Conservation (phyloP, 352 stramenopile genomes). For the Globisporangium yorkense region DNA sequence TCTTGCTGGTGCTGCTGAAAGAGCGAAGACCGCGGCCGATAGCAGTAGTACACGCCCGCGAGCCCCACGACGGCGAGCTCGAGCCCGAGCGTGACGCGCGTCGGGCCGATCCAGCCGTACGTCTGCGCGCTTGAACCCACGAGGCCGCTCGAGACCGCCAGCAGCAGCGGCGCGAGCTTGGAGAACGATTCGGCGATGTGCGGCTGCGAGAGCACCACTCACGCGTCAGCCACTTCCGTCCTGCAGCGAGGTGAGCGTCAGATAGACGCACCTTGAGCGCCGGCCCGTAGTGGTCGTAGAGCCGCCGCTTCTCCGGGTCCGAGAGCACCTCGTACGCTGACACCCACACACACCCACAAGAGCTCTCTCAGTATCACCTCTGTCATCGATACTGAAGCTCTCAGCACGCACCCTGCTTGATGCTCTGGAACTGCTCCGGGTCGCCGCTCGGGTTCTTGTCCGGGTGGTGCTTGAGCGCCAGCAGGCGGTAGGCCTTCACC, state of each 20-base stretch:
- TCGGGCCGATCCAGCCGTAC: constrained; percentile 26
- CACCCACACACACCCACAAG: too few relatives aligned
- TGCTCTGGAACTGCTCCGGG: constrained; percentile 18
- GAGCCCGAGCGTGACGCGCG: constrained; percentile 19
- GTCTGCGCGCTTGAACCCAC: constrained; percentile 33
- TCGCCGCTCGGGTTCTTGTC: constrained; percentile 88
- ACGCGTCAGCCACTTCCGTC: too few relatives aligned
- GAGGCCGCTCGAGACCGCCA: constrained; percentile 55
- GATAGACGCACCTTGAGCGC: too few relatives aligned
- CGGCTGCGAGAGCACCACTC: constrained; percentile 11
- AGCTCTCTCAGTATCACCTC: too few relatives aligned
- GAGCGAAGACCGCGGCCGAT: constrained; percentile 7
- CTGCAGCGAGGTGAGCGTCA: too few relatives aligned
- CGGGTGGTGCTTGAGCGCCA: constrained; percentile 80
- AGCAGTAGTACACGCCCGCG: constrained; percentile 61
- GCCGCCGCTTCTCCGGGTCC: constrained; percentile 83
- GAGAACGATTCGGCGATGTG: constrained; percentile 56
- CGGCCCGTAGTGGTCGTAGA: constrained; percentile 87
- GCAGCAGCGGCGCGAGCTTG: constrained; percentile 55
- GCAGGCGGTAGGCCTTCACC: constrained; percentile 92
- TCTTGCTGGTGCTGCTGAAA: constrained; percentile 6
- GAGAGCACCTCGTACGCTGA: constrained; percentile 89
- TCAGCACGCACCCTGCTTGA: background rate
- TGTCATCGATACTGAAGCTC: too few relatives aligned
- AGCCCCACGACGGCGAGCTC: constrained; percentile 51